Evolutionary conservation across 2,329 filamentous ascomycete species (phyloP).

Genomic region (Sporothrix phasma): DNA sequence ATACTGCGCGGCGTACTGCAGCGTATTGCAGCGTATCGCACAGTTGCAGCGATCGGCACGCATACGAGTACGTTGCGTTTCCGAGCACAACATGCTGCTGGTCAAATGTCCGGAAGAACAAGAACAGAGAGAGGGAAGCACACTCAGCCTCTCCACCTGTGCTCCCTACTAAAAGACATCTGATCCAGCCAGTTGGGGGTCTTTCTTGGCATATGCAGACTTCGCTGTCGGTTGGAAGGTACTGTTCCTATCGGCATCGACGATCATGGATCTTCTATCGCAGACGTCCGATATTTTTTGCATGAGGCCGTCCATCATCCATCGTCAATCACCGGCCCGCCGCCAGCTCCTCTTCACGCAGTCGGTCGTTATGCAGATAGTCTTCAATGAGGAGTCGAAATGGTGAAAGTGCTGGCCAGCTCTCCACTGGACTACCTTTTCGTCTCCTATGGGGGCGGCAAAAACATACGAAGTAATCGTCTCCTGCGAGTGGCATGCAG

Average conservation of each 20-base stretch:
- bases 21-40: not conserved
- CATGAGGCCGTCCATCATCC: not conserved
- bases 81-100: not conserved
- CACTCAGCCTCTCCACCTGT: not conserved
- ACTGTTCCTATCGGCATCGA: not conserved
- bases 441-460: not conserved
- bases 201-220: not conserved
- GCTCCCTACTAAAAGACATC: not conserved
- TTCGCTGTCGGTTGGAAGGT: not conserved
- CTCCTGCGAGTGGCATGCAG: no score
- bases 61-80: not conserved
- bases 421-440: not conserved
- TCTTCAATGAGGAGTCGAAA: no score
- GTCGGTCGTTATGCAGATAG: no score
- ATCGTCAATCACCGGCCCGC: not conserved
- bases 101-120: not conserved
- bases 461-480: no score
- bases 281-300: not conserved
- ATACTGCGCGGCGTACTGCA: no score
- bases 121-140: no score
- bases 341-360: not conserved
- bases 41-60: not conserved
- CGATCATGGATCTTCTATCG: not conserved
- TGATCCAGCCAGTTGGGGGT: constrained; percentile 2
- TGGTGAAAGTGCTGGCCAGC: not conserved